These are phyloP conservation scores for Coemansia sp. DNA, from an alignment of 192 early-diverging fungal species.

Conservation along the genomic window DNA sequence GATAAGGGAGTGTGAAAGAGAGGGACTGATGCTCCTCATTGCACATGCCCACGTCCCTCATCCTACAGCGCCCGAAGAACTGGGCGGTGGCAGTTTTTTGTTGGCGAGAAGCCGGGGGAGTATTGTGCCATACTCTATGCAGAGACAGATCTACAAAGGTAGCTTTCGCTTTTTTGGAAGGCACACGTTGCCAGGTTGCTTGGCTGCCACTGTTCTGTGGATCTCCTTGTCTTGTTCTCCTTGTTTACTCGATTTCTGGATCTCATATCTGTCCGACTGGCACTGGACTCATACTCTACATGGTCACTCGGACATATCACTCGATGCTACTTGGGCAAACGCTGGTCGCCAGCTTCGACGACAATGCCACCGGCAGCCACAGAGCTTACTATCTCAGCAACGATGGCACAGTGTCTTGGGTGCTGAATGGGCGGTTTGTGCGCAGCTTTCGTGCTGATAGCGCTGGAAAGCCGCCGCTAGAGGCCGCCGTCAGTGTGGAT, in stretches of 20 bases:
- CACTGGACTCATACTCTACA: background rate
- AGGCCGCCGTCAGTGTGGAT: background rate
- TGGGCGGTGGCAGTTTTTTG: background rate
- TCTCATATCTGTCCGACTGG: background rate
- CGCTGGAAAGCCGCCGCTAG: background rate
- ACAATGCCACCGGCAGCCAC: constrained; percentile 28
- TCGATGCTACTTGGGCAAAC: constrained; percentile 1
- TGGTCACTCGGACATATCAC: background rate
- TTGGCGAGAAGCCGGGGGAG: background rate
- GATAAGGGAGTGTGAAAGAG: background rate
- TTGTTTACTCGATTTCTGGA: background rate
- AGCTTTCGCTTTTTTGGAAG: too few relatives aligned
- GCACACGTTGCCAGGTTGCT: background rate
- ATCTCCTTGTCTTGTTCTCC: background rate
- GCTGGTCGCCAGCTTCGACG: constrained; percentile 29
- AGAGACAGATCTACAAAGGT: background rate
- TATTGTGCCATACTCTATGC: background rate
- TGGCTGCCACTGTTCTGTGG: background rate
- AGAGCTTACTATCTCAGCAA: constrained; percentile 13
- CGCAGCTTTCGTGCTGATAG: constrained; percentile 32
- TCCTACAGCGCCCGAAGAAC: background rate
- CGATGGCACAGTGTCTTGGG: constrained; percentile 26
- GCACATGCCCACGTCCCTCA: background rate
- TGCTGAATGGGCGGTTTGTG: constrained; percentile 29
- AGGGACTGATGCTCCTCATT: background rate